Evolutionary conservation across 352 stramenopile genomes (phyloP), one percentile per base, ranked within the genome.

Genomic region (Phytophthora pini): DNA sequence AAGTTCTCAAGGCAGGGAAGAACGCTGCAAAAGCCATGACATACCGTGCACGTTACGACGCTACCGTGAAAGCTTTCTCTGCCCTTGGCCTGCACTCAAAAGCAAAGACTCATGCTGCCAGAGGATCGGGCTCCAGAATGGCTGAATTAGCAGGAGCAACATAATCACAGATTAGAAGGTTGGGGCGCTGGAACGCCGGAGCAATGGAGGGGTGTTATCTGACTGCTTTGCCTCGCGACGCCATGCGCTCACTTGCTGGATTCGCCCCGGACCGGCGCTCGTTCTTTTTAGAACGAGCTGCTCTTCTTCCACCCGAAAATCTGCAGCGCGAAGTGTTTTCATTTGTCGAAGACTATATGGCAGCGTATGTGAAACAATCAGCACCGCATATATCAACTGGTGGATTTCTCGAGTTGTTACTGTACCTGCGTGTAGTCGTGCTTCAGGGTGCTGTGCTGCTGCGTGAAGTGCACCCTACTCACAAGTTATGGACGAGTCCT

Each of bases 1-100:
- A 40, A 15, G 34, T 15, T 11, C 4, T 40, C 0, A 40, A 40
- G 10, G 6, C 34, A 15, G 6, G 34, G 13, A 40, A 40, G 26
- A 29, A 31, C 27, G 11, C 47, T 2, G 40, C n/a, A 26, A 54
- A n/a, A 6, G 13, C n/a, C 22, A 26, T 54, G 47, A 41, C 27
- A 41, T 54, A 54, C 29, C 47, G 29, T 1, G 29, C 47, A 4
- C 47, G 40, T 27, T 43, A 41, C 27, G 47, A 54, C 10, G 29
- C 47, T 43, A 43, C 29, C 1, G 27, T 54, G 2, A 29, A 39
- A 54, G 29, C 47, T 41, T 54, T 54, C 15, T 4, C 13, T 29
- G 47, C 13, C 13, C 47, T 54, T n/a, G 47, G 47, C 11, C 12
- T 54, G 3, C 29, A 41, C 29, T 43, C 29, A 9, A 54, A 43